Evolutionary conservation across 345 rosid species (phyloP).

Genomic region (Salix arbutifolia): DNA sequence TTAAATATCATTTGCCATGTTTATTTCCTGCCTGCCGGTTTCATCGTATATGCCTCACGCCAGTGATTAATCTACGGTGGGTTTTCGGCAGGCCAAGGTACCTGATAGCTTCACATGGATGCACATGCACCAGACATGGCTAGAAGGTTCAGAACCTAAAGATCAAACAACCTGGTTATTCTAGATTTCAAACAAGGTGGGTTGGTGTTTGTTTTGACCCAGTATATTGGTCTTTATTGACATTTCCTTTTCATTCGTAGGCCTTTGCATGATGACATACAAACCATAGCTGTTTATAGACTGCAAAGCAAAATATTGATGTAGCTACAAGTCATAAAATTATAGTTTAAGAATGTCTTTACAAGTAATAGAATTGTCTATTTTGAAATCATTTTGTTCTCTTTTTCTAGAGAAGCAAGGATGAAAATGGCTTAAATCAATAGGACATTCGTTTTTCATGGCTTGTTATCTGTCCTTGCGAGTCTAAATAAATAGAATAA

Average conservation of each 20-base stretch:
- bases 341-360: too few relatives aligned
- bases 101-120: conserved; percentile 27
- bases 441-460: too few relatives aligned
- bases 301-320: too few relatives aligned
- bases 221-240: background rate
- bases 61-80: background rate
- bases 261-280: too few relatives aligned
- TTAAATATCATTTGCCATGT: background rate
- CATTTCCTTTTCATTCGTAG: background rate
- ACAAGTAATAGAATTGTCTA: too few relatives aligned
- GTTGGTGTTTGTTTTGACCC: background rate
- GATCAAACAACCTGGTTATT: conserved; percentile 18
- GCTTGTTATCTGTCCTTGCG: too few relatives aligned
- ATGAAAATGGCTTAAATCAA: too few relatives aligned
- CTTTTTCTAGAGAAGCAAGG: too few relatives aligned
- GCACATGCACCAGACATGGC: conserved; percentile 27
- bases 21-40: background rate
- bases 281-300: too few relatives aligned
- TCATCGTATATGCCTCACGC: background rate
- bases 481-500: too few relatives aligned
- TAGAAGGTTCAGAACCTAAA: conserved; percentile 5
- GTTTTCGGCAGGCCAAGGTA: conserved; percentile 18
- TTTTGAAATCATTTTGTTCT: too few relatives aligned
- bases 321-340: too few relatives aligned
- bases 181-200: background rate